Percentiles rank a stretch among this genome's conserved stretches.
These are phyloP conservation scores for Taphrina betulina DNA, from an alignment of 1,139 yeast species.

Conservation along the genomic window DNA sequence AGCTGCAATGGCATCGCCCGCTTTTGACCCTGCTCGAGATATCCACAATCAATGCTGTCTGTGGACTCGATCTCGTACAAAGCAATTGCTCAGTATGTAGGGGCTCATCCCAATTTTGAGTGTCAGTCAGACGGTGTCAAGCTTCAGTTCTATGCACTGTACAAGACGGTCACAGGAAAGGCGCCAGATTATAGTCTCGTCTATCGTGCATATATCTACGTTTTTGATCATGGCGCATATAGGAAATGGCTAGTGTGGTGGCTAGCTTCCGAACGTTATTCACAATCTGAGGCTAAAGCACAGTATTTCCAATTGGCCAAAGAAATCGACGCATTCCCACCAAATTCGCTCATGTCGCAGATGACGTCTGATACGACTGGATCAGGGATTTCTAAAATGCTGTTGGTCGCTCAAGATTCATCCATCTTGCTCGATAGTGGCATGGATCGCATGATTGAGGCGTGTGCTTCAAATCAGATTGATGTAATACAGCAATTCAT, in stretches of 20 bases:
- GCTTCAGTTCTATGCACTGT: slow-evolving; percentile 20
- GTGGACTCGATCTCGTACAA: slow-evolving; percentile 7
- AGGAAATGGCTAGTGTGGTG: slow-evolving; percentile 25
- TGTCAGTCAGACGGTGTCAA: neutral
- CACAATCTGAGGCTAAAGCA: neutral
- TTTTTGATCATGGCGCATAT: neutral
- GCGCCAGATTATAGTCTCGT: slow-evolving; percentile 10
- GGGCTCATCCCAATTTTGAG: slow-evolving; percentile 8
- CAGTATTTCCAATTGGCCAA: slow-evolving; percentile 16
- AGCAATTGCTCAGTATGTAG: slow-evolving; percentile 20
- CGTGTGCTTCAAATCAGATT: slow-evolving; percentile 4
- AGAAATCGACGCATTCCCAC: slow-evolving; percentile 18
- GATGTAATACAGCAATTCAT: neutral
- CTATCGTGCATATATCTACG: slow-evolving; percentile 8
- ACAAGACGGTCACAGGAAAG: slow-evolving; percentile 7
- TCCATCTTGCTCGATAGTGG: neutral
- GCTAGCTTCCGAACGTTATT: slow-evolving; percentile 1
- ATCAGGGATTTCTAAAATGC: neutral
- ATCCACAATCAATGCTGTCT: neutral
- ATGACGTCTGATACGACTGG: slow-evolving; percentile 3
- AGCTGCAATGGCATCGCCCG: too few species aligned
- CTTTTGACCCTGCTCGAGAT: neutral
- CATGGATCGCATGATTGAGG: slow-evolving; percentile 18
- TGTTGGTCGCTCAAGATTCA: neutral
- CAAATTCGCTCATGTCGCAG: neutral